Evolutionary conservation across 2,329 filamentous ascomycete species (phyloP), one percentile per base, ranked within the genome.

Genomic region (Talaromyces sp.): DNA sequence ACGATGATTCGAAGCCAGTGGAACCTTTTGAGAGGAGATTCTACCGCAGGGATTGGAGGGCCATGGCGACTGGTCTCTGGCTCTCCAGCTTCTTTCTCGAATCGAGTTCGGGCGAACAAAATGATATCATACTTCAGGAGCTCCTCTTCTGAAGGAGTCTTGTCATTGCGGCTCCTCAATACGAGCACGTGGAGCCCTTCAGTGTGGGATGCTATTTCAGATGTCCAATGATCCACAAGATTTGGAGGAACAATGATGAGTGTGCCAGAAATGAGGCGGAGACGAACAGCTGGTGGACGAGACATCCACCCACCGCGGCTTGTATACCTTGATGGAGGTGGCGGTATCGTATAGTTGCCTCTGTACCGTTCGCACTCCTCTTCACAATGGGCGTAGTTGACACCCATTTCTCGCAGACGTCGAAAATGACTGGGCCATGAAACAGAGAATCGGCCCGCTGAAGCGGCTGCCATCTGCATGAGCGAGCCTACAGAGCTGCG

Each of bases 1-100:
- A 96, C 89, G 52, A 98, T 93, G 54, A 96, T 88, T 1, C 93
- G 84, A 69, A 96, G 88, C 83, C 93, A 96, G 68, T 91, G 92
- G 3, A 97, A 75, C 7, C 84, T 76, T 42, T 86, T 86, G 18
- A 97, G 75, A 0, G 89, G 84, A 1, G 86, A 90, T 9, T 82
- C 72, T 35, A 86, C 83, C 66, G 74, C 74, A 5, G 78, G 73
- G 1, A 71, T 67, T 7, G 69, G 71, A 3, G 80, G 69, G 62
- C 79, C 81, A n/a, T 73, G 77, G 62, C 66, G 83, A 72, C 66
- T 83, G 64, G 85, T 78, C 12, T 79, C 72, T 1, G 80, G 80
- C 66, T 83, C 81, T 63, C 78, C 80, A 39, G 79, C 88, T 73
- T 90, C 88, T 64, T 79, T 80, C 66, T 95, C 90, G 66, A 96